Percentiles rank a stretch among this genome's conserved stretches.
Conservation (phyloP, 179 eudicot genomes). For the Dionaea muscipula region DNA sequence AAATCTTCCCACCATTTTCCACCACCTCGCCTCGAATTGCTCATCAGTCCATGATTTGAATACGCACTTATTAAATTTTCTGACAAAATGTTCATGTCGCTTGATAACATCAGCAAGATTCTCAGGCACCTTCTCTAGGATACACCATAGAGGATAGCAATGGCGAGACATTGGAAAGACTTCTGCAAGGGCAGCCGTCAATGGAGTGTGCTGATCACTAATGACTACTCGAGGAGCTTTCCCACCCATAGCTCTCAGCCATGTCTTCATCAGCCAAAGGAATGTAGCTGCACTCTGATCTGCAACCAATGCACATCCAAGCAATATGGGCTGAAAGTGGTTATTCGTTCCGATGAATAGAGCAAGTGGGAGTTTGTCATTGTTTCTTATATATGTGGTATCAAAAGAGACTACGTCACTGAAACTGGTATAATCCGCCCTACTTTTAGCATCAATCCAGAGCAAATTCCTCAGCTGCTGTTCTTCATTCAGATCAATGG, state of each 20-base stretch:
- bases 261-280: slow-evolving; percentile 62
- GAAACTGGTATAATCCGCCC: slow-evolving; percentile 49
- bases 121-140: slow-evolving; percentile 43
- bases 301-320: slow-evolving; percentile 65
- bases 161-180: slow-evolving; percentile 48
- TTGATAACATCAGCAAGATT: slow-evolving; percentile 37
- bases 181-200: slow-evolving; percentile 35
- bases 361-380: slow-evolving; percentile 52
- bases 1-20: slow-evolving; percentile 41
- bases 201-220: slow-evolving; percentile 43
- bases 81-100: slow-evolving; percentile 30
- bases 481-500: slow-evolving; percentile 33
- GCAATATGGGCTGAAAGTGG: slow-evolving; percentile 56
- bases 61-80: slow-evolving; percentile 47
- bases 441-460: slow-evolving; percentile 72
- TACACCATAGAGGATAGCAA: slow-evolving; percentile 61
- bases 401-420: slow-evolving; percentile 58
- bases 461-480: slow-evolving; percentile 36
- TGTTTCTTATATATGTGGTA: slow-evolving; percentile 44
- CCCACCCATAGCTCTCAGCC: slow-evolving; percentile 64
- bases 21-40: slow-evolving; percentile 57
- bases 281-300: slow-evolving; percentile 46
- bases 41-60: slow-evolving; percentile 41
- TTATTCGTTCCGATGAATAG: slow-evolving; percentile 68
- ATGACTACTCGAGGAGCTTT: slow-evolving; percentile 44